These are phyloP conservation scores for Sporothrix curviconia DNA, from an alignment of 2,329 filamentous ascomycete genomes.

Conservation along the genomic window DNA sequence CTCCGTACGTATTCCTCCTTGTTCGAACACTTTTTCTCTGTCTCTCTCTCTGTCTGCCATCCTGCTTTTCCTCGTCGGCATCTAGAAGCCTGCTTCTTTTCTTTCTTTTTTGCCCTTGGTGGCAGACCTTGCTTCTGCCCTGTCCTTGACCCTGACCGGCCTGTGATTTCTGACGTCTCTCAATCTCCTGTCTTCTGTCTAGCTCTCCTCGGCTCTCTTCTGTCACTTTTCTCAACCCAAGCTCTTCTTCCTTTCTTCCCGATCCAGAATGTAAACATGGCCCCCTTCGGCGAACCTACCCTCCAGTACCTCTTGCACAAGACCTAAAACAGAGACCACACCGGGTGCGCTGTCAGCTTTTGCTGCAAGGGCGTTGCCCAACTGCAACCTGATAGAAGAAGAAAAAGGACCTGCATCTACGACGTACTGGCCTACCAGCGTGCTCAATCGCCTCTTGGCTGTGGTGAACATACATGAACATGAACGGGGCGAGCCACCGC, in stretches of 20 bases:
- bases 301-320: too few species aligned
- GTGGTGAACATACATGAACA: neutral
- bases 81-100: neutral
- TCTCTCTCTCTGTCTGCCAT: neutral
- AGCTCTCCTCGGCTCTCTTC: too few species aligned
- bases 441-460: neutral
- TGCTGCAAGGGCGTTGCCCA: neutral
- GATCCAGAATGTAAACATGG: neutral
- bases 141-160: too few species aligned
- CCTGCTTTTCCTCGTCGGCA: neutral
- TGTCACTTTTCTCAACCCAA: neutral
- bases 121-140: neutral
- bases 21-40: neutral
- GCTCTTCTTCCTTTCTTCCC: neutral
- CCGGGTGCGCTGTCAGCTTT: neutral
- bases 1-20: neutral
- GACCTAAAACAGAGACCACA: neutral
- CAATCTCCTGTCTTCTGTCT: neutral
- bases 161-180: neutral
- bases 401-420: too few species aligned
- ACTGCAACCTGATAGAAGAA: too few species aligned
- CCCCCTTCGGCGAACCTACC: neutral
- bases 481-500: neutral
- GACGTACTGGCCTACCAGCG: conserved; percentile 13
- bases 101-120: neutral